Evolutionary conservation across 305 asterid genomes (phyloP), one percentile per base, ranked within the genome.

Genomic region (Caryopteris hybrid): DNA sequence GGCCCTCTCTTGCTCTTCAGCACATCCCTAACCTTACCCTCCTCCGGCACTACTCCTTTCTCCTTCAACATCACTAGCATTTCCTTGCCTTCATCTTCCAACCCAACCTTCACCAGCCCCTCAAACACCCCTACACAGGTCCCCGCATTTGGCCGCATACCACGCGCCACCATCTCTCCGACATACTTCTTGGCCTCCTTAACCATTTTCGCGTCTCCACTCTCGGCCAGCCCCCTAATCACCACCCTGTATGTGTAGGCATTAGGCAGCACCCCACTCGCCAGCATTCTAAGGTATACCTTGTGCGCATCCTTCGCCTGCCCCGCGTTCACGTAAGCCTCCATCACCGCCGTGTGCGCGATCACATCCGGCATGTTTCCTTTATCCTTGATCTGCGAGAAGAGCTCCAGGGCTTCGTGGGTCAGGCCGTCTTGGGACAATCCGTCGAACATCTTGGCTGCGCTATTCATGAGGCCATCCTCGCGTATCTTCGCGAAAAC

Each of bases 381-480:
- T 70, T 67, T 83, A 56, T 87, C 96, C 72, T 92, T 92, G 63
- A 92, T 87, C 62, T 72, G 81, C 12, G 92, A 80, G 72, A 92
- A 87, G 58, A 92, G 77, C 12, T 89, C 88, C 36, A 89, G 73
- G 1, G 96, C 98, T 61, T 92, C 96, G 79, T 92, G 96, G 53
- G 96, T 89, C 20, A 92, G 54, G 0, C 96, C 96, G 64, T 92
- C 94, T 62, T 80, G 92, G 3, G 96, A 89, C 96, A 92, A 84
- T 78, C 96, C 98, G 82, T 92, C 96, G 89, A 92, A 89, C 98
- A 92, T 92, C 95, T 92, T 89, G 55, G 77, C 96, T 58, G 96
- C 98, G 70, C 79, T 79, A 69, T 74, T 82, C 80, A 78, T 80
- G 3, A 91, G 80, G 25, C 96, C 98, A 8, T 81, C 94, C 33